Evolutionary conservation across 2,329 filamentous ascomycete genomes (phyloP), one percentile per base, ranked within the genome.

Genomic region (Penicillium sp.): DNA sequence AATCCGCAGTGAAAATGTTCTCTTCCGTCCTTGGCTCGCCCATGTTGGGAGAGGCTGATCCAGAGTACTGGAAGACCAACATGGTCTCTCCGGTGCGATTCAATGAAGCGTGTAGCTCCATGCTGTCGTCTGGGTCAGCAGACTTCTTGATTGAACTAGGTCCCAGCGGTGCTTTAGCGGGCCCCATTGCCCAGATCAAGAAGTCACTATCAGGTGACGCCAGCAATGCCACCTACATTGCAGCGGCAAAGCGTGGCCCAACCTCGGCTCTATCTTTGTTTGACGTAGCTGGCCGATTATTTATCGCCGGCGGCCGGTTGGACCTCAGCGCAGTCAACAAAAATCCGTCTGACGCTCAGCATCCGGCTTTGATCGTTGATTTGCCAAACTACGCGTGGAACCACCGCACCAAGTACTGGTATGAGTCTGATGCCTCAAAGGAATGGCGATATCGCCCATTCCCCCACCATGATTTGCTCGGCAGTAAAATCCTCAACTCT

Each of bases 321-420:
- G 27, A 29, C 27, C 27, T 29, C 27, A 29, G 27, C 27, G 27
- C 27, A 29, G 27, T 29, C 31, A 35, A 35, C 31, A 35, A 14
- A 35, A 35, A 29, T 29, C 27, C 27, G 27, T 29, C 27, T 29
- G 27, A 29, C 27, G 27, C 27, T 29, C 27, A 29, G 27, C 27
- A 29, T 29, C 27, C 27, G 27, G 27, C 27, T 29, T 3, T 29
- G 10, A 29, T 62, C 6, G 47, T 52, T 9, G 54, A 59, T 47
- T 54, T 67, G 8, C 60, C 60, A 5, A 37, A 50, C 4, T 67
- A 66, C 26, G 54, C 57, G 5, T 68, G 61, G 58, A 49, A 65
- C 26, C 58, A 65, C 35, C 16, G 25, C 2, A 49, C 48, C 11
- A 33, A 19, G 3, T 54, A 59, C 31, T 65, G 59, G 61, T 25